Evolutionary conservation across 441 rosid species (phyloP).

Genomic region (Populus tomentosa): DNA sequence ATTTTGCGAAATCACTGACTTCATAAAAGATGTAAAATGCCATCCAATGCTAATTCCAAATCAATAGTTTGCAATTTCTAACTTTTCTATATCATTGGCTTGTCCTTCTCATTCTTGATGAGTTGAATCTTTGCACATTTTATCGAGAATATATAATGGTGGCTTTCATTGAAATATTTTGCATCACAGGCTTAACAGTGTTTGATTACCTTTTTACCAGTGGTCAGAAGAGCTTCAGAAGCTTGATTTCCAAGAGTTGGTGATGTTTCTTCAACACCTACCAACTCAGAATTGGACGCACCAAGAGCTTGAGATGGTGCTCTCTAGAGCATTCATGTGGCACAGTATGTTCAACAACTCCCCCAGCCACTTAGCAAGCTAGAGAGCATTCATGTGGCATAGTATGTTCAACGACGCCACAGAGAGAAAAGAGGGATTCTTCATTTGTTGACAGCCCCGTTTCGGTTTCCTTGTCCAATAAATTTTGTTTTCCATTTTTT

Average conservation of each 20-base stretch:
- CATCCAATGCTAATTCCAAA: neutral
- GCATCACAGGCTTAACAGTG: neutral
- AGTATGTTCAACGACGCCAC: neutral
- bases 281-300: conserved; percentile 88
- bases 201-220: conserved; percentile 30
- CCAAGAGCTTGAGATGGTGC: conserved; percentile 89
- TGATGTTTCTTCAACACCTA: conserved; percentile 95
- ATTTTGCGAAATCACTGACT: neutral
- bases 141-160: neutral
- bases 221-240: conserved; percentile 90
- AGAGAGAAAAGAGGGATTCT: neutral
- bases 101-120: neutral
- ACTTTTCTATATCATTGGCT: neutral
- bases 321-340: conserved; percentile 94
- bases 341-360: conserved; percentile 95
- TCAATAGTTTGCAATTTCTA: neutral
- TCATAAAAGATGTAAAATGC: neutral
- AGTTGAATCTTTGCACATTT: neutral
- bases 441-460: neutral
- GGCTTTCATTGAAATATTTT: neutral
- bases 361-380: conserved; percentile 86
- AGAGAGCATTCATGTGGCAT: conserved; percentile 6
- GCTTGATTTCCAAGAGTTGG: conserved; percentile 98
- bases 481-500: neutral
- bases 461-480: neutral